These are phyloP conservation scores for Articulospora tetracladia DNA, from an alignment of 495 filamentous ascomycete species.

Conservation along the genomic window DNA sequence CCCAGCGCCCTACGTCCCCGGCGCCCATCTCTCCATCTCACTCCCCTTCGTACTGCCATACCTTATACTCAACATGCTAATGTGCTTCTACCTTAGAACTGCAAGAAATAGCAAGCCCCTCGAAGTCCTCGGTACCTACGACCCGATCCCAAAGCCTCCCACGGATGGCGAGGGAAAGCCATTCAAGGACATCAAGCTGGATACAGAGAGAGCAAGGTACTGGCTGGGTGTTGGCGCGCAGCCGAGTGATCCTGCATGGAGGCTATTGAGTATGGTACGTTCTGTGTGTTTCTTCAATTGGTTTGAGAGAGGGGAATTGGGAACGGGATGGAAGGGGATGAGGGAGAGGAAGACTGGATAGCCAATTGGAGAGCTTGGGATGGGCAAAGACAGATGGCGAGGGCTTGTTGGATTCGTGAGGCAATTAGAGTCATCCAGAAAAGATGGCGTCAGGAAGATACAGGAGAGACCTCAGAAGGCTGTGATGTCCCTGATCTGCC, in stretches of 20 bases:
- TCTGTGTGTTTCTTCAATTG: background rate
- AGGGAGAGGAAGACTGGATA: background rate
- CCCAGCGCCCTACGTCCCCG: background rate
- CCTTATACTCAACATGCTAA: background rate
- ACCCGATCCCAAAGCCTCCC: conserved; percentile 76
- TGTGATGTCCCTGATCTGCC: too few species aligned
- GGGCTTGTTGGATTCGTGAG: too few species aligned
- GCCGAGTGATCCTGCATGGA: conserved; percentile 83
- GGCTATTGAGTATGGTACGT: conserved; percentile 79
- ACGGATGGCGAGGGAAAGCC: conserved; percentile 62
- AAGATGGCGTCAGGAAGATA: too few species aligned
- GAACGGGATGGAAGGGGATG: conserved; percentile 1
- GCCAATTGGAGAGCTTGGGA: background rate
- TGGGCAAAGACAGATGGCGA: background rate
- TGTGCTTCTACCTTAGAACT: conserved; percentile 41
- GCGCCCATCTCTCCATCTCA: too few species aligned
- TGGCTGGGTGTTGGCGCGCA: conserved; percentile 97
- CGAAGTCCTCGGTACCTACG: conserved; percentile 94
- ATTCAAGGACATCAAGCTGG: conserved; percentile 87
- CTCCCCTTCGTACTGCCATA: background rate
- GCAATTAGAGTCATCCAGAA: too few species aligned
- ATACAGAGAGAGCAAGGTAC: conserved; percentile 77
- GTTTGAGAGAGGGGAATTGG: background rate
- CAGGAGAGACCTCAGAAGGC: too few species aligned
- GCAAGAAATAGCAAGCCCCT: conserved; percentile 82